Percentiles rank a stretch among this genome's conserved stretches.
Evolutionary conservation across 75 land plant genomes (phyloP).

Genomic region (Sequoiadendron giganteum): DNA sequence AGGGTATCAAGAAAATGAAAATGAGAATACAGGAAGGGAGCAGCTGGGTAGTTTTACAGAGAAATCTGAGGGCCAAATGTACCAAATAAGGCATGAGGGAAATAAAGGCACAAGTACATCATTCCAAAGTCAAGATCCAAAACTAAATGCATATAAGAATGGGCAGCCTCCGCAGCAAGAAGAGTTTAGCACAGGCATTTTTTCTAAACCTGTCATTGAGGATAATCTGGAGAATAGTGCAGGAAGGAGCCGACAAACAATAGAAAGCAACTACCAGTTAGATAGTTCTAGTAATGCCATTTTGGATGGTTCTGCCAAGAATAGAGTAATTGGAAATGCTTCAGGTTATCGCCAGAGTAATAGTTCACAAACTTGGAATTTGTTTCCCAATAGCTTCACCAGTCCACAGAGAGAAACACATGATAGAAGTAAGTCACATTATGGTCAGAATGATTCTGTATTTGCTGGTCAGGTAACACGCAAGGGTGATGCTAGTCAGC

Average conservation of each 20-base stretch:
- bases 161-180: constrained; percentile 5
- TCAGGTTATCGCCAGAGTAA: not conserved
- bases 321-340: constrained; percentile 2
- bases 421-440: not conserved
- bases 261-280: not conserved
- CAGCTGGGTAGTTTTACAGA: not conserved
- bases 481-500: not conserved
- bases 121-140: constrained; percentile 13
- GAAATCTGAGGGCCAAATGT: constrained; percentile 1
- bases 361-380: constrained; percentile 8
- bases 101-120: not conserved
- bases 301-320: not conserved
- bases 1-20: constrained; percentile 2
- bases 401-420: constrained; percentile 9
- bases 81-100: constrained; percentile 5
- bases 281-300: not conserved
- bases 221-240: constrained; percentile 2
- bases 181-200: constrained; percentile 1
- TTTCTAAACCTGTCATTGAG: not conserved
- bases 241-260: not conserved
- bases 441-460: constrained; percentile 1
- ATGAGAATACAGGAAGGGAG: constrained; percentile 1
- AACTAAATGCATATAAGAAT: not conserved
- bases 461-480: not conserved
- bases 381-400: constrained; percentile 4